Conservation (phyloP, 345 rosid species). For the Jatropha curcas region DNA sequence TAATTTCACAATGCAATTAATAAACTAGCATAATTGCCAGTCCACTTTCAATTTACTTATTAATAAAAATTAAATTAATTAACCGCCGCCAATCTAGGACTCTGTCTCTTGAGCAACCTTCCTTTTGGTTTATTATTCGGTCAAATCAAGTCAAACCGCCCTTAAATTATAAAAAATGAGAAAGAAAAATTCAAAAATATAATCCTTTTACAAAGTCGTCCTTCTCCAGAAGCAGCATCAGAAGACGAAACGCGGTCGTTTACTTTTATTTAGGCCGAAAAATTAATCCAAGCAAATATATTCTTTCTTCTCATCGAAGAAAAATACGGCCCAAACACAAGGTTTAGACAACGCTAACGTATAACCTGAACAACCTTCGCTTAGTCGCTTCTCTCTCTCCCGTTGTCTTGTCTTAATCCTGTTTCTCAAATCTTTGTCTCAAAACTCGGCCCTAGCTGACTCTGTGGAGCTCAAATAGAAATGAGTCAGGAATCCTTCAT, state of each 20-base stretch:
- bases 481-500: conserved; percentile 93
- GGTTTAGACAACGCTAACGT: background rate
- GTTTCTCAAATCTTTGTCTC: conserved; percentile 2
- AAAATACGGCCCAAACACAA: conserved; percentile 14
- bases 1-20: too few relatives aligned
- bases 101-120: too few relatives aligned
- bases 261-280: background rate
- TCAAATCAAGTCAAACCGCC: conserved; percentile 1
- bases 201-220: too few relatives aligned
- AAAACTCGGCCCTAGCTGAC: background rate
- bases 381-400: background rate
- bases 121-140: too few relatives aligned
- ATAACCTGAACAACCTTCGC: background rate
- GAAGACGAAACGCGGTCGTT: conserved; percentile 8
- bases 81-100: too few relatives aligned
- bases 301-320: conserved; percentile 22
- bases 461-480: background rate
- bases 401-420: background rate
- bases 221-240: background rate
- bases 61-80: too few relatives aligned
- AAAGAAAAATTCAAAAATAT: background rate
- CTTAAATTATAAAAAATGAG: background rate
- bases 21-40: too few relatives aligned
- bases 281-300: background rate
- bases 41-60: too few relatives aligned